Evolutionary conservation across 2,329 filamentous ascomycete genomes (phyloP), one percentile per base, ranked within the genome.

Genomic region (Alternaria dauci): DNA sequence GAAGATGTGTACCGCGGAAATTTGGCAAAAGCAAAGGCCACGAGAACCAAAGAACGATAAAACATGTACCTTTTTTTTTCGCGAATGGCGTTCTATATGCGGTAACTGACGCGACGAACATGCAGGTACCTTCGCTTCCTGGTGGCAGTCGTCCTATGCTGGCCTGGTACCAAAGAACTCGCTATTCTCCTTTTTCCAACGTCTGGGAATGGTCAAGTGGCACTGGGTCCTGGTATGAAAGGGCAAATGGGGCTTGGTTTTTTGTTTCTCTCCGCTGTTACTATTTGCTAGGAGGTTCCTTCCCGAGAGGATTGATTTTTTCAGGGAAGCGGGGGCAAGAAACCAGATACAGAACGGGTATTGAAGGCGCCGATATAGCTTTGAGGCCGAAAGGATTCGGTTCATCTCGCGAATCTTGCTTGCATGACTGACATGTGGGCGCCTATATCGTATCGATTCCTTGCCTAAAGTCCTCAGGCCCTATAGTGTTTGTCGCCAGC

Each of bases 161-260:
- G 80, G 79, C 1, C 75, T 75, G 47, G 78, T 82, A 52, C 77
- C 80, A 0, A 77, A 77, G 58, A 72, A 71, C 0, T 79, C 80
- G 5, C 61, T 83, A n/a, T 81, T 81, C 59, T 75, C 75, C 2
- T 83, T 74, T 52, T 76, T 83, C 32, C 80, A 82, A 73, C 70
- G 78, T 12, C 62, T 82, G 59, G 80, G 80, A 0, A 82, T 82
- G 80, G 69, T 66, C 79, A 69, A 67, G 38, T 74, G 69, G 72
- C 69, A 68, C 42, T 52, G 42, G 32, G 11, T 58, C 20, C 32
- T 43, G 23, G 48, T 57, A 25, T 55, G 18, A 16, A 5, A 30
- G 3, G 3, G 9, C 20, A 23, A 30, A 14, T 36, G 6, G 14
- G 16, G 32, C 32, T 36, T 36, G 32, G 8, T 30, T 30, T 4